A percentile compares a stretch with the other conserved stretches of the same genome.
Conservation (phyloP, 495 filamentous ascomycete genomes). For the Podospora comata region DNA sequence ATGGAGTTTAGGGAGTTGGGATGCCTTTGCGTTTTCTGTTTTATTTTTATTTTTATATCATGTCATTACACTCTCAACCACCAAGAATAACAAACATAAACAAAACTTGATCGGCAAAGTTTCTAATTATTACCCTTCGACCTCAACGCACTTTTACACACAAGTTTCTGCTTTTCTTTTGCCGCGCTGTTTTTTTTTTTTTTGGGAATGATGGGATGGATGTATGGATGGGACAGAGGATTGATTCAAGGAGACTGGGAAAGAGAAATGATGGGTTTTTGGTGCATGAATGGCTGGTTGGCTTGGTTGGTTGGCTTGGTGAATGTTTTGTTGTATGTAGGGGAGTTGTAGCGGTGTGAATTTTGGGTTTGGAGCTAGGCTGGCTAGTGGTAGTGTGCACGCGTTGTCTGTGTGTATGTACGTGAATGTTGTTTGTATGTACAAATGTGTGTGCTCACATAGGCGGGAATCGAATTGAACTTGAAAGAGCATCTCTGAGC, state of each 20-base stretch:
- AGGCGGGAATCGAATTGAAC: not conserved
- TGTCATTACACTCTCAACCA: not conserved
- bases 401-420: not conserved
- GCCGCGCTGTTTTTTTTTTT: not conserved
- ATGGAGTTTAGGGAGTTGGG: not conserved
- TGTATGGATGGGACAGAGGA: not conserved
- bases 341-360: not conserved
- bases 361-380: no score
- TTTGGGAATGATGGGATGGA: not conserved
- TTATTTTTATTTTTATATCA: not conserved
- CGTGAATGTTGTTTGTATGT: not conserved
- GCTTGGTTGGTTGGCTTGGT: not conserved
- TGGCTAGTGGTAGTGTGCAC: not conserved
- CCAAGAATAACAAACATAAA: conserved; percentile 7
- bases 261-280: not conserved
- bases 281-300: not conserved
- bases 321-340: not conserved
- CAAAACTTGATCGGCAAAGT: not conserved
- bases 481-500: no score
- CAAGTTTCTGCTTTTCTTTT: not conserved
- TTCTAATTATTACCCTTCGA: not conserved
- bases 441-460: no score
- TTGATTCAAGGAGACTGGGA: not conserved
- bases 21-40: no score
- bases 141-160: not conserved